Evolutionary conservation across 768 basidiomycete genomes (phyloP), one percentile per base, ranked within the genome.

Genomic region (Kwoniella heveanensis): DNA sequence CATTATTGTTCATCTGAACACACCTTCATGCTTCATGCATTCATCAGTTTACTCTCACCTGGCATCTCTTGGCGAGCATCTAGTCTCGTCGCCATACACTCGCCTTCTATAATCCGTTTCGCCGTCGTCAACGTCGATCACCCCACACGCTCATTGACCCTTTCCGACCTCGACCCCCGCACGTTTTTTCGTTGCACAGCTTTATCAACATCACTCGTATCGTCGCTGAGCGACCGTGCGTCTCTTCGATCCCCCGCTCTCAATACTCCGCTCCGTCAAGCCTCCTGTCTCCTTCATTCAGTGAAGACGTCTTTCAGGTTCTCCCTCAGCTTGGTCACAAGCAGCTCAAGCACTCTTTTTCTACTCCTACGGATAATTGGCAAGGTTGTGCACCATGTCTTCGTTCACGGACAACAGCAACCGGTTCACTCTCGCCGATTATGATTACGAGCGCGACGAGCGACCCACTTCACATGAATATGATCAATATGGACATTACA

Each of bases 401-500:
- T 36, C 46, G 32, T 39, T 25, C 32, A 27, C 37, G 25, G 52
- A 65, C n/a, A 55, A 36, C 17, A 44, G 39, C 17, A 64, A 69
- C 25, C 67, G 72, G 30, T 74, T 74, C 59, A 74, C 72, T n/a
- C 51, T 74, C 8, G 62, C 72, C 10, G 72, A 74, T 53, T 74
- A 74, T 57, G 64, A 65, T 2, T 68, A 69, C 44, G 69, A 66
- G 27, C 62, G 65, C 6, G 57, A 67, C 22, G 66, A 61, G 21
- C 29, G 24, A 24, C 27, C 56, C 27, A 55, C 54, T 10, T 44
- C 39, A 10, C 8, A 8, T 17, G 39, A 44, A 19, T 44, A 44
- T 17, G 39, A 44, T 44, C 39, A 44, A 19, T 44, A 44, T 19
- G 39, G 39, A 44, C 39, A 19, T 19, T 44, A 44, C 19, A 8